These are phyloP conservation scores for Diplodia scrobiculata DNA, from an alignment of 2,329 filamentous ascomycete genomes.

Conservation along the genomic window DNA sequence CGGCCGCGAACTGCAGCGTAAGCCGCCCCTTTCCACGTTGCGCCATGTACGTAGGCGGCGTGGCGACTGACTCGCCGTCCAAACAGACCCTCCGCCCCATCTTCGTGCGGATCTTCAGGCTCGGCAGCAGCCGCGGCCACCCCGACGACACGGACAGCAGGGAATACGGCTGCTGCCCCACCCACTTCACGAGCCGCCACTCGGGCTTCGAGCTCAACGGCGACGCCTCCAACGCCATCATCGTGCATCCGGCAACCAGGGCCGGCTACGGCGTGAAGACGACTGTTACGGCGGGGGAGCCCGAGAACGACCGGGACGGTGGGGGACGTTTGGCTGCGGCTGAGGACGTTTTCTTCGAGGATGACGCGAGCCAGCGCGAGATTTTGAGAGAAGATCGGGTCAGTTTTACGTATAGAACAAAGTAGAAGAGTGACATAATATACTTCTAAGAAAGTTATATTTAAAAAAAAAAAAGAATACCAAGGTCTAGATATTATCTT, in stretches of 20 bases:
- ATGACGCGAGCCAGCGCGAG: not conserved
- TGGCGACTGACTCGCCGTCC: too few species aligned
- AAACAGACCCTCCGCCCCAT: not conserved
- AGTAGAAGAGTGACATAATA: not conserved
- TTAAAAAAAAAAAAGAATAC: too few species aligned
- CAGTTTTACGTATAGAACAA: not conserved
- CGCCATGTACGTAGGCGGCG: too few species aligned
- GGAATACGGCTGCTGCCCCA: not conserved
- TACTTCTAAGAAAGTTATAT: too few species aligned
- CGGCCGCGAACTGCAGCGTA: constrained; percentile 36
- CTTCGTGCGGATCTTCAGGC: not conserved
- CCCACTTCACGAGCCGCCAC: not conserved
- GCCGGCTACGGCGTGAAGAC: not conserved
- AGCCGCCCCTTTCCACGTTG: too few species aligned
- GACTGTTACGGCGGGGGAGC: not conserved
- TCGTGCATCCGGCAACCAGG: not conserved
- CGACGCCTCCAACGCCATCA: not conserved
- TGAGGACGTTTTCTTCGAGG: not conserved
- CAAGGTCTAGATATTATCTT: too few species aligned
- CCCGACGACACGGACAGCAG: not conserved
- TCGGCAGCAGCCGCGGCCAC: not conserved
- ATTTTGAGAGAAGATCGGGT: not conserved
- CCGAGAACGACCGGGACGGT: not conserved
- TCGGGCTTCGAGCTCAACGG: not conserved
- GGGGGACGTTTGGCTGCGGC: not conserved